Base-by-base conservation (phyloP, 208 protist genomes). In the Crithidia thermophila region DNA sequence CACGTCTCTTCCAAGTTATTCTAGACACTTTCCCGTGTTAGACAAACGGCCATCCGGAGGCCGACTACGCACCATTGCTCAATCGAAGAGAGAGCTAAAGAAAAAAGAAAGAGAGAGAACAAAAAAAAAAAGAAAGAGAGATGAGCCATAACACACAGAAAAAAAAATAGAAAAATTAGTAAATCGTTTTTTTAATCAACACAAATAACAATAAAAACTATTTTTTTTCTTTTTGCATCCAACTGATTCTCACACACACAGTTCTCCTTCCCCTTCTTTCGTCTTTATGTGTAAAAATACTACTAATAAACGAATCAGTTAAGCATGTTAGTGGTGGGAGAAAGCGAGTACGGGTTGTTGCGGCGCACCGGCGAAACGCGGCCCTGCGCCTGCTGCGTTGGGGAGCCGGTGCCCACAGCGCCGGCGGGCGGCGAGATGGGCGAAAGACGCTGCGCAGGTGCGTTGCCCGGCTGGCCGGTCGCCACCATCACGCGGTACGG, bases 281-380 rank as follows among this genome's bases (percentile, higher is more conserved):
- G n/a, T n/a, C n/a, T n/a, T n/a, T n/a, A n/a, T n/a, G n/a, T n/a
- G n/a, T n/a, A n/a, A n/a, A n/a, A n/a, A n/a, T n/a, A n/a, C n/a
- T n/a, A n/a, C n/a, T n/a, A n/a, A n/a, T n/a, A n/a, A n/a, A n/a
- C n/a, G n/a, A n/a, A n/a, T n/a, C n/a, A n/a, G 46, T 74, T 74
- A 23, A 70, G 47, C 4, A 40, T 67, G 11, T 40, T 51, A 14
- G 64, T 51, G 31, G 57, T 61, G 31, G 72, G 66, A n/a, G 72
- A 78, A 14, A 67, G 59, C 23, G 61, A 57, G 58, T 78, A 78
- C 8, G 72, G 72, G 65, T 78, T 78, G 58, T 78, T 71, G 36
- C 72, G 72, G 6, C 72, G 72, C 31, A 67, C 42, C 11, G 72
- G 72, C 18, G 72, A 78, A 1, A 57, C 56, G 50, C 63, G 72